Evolutionary conservation across 306 rosid species (phyloP), one percentile per base, ranked within the genome.

Genomic region (Cucurbita ficifolia): DNA sequence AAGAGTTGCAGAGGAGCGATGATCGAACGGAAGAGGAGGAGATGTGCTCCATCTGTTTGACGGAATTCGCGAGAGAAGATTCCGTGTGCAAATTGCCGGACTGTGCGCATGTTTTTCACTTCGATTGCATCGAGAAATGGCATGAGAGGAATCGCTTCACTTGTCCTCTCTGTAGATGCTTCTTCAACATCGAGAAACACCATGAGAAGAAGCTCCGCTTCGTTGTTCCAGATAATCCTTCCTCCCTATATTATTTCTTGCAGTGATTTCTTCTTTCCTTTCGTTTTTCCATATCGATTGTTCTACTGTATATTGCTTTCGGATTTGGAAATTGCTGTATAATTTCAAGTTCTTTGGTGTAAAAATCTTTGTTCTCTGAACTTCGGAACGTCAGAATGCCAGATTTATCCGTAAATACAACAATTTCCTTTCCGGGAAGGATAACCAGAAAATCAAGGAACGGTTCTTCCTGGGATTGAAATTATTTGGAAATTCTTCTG

Each of bases 101-200:
- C 8, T 93, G 98, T 69, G 77, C 82, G 0, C 96, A 93, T 33
- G 81, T 87, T 10, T 93, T 86, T 73, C 98, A 93, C 65, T 14
- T 79, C 40, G 79, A 57, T 35, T 93, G 98, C 84, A 90, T 93
- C 76, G 80, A 88, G 7, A 84, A 82, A 77, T 93, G 96, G 98
- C 55, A 86, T 0, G 78, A 78, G 0, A 72, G 76, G 48, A 74
- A 63, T 52, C 77, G 85, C 65, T 90, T 93, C 83, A 88, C 93
- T 64, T 90, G 98, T 56, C 98, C 98, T 39, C 90, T 93, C 39
- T 90, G 98, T 80, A 86, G 98, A 49, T 74, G 73, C 40, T 49
- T 89, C 21, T 82, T 92, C 19, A 50, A 22, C 38, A 40, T 42
- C 11, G 49, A 76, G 11, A 50, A 76, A 36, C 59, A 52, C 72